Conservation (phyloP, 352 stramenopile species). For the Pythium periplocum region DNA sequence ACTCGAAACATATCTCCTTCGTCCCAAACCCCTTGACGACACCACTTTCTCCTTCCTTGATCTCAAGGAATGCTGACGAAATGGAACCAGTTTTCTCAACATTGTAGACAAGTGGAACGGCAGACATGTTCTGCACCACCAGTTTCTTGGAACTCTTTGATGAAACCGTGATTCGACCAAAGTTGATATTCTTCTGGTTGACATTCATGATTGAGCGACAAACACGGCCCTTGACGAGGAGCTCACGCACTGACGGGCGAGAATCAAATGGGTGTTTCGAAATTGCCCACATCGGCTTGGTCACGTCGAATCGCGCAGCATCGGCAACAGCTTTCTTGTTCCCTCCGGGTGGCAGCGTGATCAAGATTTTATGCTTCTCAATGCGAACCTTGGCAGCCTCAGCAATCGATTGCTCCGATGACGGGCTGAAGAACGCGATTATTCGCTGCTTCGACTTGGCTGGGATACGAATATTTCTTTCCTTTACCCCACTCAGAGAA, state of each 20-base stretch:
- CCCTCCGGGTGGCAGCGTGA: slow-evolving; percentile 76
- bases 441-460: slow-evolving; percentile 75
- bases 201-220: slow-evolving; percentile 87
- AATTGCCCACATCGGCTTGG: slow-evolving; percentile 51
- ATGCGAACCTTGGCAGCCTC: slow-evolving; percentile 62
- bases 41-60: slow-evolving; percentile 83
- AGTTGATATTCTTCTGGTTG: slow-evolving; percentile 92
- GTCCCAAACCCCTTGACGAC: slow-evolving; percentile 86
- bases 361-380: slow-evolving; percentile 87
- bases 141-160: slow-evolving; percentile 84
- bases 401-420: slow-evolving; percentile 29
- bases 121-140: slow-evolving; percentile 84
- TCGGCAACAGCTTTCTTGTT: slow-evolving; percentile 81
- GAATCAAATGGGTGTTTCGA: slow-evolving; percentile 83
- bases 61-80: slow-evolving; percentile 84
- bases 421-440: slow-evolving; percentile 70
- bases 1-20: slow-evolving; percentile 88
- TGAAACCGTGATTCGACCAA: slow-evolving; percentile 80
- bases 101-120: slow-evolving; percentile 78
- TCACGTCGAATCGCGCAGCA: slow-evolving; percentile 49
- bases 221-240: slow-evolving; percentile 80
- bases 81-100: slow-evolving; percentile 90
- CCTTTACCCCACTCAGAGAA: slow-evolving; percentile 55
- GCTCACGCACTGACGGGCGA: slow-evolving; percentile 66
- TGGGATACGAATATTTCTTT: slow-evolving; percentile 74